phyloP scores from a whole-genome alignment of 805 yeast species.

The Scheffersomyces ergatensis region DNA sequence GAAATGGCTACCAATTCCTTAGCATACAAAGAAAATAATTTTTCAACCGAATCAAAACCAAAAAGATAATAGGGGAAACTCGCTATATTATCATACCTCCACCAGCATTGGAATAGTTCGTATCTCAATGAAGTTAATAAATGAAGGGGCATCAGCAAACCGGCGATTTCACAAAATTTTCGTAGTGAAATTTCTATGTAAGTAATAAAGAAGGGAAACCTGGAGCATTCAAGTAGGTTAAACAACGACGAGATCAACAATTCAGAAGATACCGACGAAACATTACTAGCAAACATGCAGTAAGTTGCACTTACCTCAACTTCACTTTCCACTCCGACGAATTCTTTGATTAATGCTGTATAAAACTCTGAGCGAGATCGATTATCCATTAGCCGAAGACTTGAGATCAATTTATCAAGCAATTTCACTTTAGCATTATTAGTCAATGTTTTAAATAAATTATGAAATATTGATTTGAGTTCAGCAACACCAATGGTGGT shows the following conservation, averaged over 20 bases:
- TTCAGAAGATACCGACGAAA: conserved; percentile 28
- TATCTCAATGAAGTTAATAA: conserved; percentile 30
- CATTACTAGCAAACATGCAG: conserved; percentile 27
- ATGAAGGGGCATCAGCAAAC: conserved; percentile 6
- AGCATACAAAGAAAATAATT: background rate
- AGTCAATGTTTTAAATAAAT: conserved; percentile 4
- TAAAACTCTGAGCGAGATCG: conserved; percentile 15
- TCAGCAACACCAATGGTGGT: conserved; percentile 5
- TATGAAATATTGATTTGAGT: conserved; percentile 2
- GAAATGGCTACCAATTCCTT: background rate
- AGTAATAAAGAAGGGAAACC: conserved; percentile 23
- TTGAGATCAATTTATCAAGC: conserved; percentile 9
- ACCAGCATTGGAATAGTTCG: conserved; percentile 45
- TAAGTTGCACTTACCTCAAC: conserved; percentile 39
- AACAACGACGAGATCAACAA: conserved; percentile 33
- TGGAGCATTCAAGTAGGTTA: conserved; percentile 41
- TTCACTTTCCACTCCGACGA: conserved; percentile 33
- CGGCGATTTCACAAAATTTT: conserved; percentile 16
- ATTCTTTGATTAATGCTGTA: conserved; percentile 22
- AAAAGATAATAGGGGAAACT: conserved; percentile 42
- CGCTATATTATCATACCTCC: conserved; percentile 25
- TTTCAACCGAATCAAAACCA: conserved; percentile 20
- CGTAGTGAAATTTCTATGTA: conserved; percentile 27
- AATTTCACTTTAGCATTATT: conserved; percentile 19
- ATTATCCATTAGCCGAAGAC: background rate